A percentile compares a stretch with the other conserved stretches of the same genome.
These are phyloP conservation scores for Eucalyptus sideroxylon DNA, from an alignment of 345 rosid genomes.

Conservation along the genomic window DNA sequence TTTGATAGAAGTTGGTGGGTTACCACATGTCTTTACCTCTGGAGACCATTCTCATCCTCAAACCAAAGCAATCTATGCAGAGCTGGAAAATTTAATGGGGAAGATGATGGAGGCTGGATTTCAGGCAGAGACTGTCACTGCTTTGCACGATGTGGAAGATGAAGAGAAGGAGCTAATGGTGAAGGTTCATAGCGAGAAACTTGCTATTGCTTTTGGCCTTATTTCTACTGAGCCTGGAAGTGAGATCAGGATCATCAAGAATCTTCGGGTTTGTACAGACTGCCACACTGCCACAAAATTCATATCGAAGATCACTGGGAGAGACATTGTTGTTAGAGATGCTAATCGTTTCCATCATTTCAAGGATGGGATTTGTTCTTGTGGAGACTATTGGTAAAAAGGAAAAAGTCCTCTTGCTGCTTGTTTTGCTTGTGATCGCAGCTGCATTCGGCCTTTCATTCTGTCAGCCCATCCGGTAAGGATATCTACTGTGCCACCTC, in stretches of 20 bases:
- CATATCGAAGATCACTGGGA: conserved; percentile 56
- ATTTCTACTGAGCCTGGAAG: conserved; percentile 52
- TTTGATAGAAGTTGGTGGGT: conserved; percentile 53
- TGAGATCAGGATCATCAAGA: conserved; percentile 65
- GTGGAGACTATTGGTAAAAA: conserved; percentile 72
- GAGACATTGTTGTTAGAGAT: conserved; percentile 70
- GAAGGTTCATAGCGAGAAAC: conserved; percentile 73
- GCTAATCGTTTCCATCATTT: conserved; percentile 83
- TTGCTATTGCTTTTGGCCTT: conserved; percentile 80
- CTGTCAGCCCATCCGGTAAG: not conserved
- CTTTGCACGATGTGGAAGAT: conserved; percentile 79
- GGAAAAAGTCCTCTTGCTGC: not conserved
- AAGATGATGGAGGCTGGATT: conserved; percentile 75
- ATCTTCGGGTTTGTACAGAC: conserved; percentile 71
- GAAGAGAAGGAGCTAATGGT: conserved; percentile 72
- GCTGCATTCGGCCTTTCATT: not conserved
- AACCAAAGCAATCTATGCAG: conserved; percentile 40
- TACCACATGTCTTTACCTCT: conserved; percentile 52
- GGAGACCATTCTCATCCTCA: conserved; percentile 72
- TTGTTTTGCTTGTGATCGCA: not conserved
- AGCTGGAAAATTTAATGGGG: conserved; percentile 44
- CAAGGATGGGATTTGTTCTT: conserved; percentile 63
- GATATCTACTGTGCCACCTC: not conserved
- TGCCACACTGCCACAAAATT: conserved; percentile 67
- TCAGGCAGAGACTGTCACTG: conserved; percentile 42